Percentiles rank a stretch among this genome's conserved stretches.
Conservation (phyloP, 1,284 basidiomycete species). For the Trichosporon sp. region DNA sequence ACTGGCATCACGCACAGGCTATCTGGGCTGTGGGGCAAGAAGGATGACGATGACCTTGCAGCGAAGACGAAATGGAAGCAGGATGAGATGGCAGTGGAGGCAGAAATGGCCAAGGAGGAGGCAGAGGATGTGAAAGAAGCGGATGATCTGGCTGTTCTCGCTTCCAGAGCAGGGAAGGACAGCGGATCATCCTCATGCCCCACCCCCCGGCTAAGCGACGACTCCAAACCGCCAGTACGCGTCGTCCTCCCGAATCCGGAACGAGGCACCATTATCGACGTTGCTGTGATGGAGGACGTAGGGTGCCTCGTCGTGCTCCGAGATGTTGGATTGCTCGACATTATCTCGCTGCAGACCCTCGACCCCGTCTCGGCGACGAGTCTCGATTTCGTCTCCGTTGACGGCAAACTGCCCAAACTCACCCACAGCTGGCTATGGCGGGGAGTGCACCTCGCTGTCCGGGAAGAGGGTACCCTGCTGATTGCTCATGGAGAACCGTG, state of each 20-base stretch:
- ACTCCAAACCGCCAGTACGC: constrained; percentile 13
- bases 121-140: constrained; percentile 29
- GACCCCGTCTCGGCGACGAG: constrained; percentile 15
- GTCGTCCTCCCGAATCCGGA: constrained; percentile 29
- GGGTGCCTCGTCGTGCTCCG: constrained; percentile 32
- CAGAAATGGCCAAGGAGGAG: constrained; percentile 36
- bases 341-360: constrained; percentile 29
- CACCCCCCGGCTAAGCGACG: neutral
- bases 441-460: constrained; percentile 27
- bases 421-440: constrained; percentile 39
- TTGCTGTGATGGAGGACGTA: constrained; percentile 33
- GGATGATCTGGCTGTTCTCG: neutral
- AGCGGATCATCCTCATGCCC: neutral
- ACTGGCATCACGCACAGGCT: neutral
- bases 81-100: constrained; percentile 39
- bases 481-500: constrained; percentile 38
- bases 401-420: constrained; percentile 13
- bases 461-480: constrained; percentile 25
- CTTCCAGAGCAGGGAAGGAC: neutral
- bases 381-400: constrained; percentile 10
- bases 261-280: constrained; percentile 32
- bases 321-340: constrained; percentile 40
- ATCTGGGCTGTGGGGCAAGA: constrained; percentile 1
- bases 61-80: constrained; percentile 26
- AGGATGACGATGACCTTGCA: constrained; percentile 7